These are phyloP conservation scores for Clavispora asparagi DNA, from an alignment of 805 yeast genomes.

Conservation along the genomic window DNA sequence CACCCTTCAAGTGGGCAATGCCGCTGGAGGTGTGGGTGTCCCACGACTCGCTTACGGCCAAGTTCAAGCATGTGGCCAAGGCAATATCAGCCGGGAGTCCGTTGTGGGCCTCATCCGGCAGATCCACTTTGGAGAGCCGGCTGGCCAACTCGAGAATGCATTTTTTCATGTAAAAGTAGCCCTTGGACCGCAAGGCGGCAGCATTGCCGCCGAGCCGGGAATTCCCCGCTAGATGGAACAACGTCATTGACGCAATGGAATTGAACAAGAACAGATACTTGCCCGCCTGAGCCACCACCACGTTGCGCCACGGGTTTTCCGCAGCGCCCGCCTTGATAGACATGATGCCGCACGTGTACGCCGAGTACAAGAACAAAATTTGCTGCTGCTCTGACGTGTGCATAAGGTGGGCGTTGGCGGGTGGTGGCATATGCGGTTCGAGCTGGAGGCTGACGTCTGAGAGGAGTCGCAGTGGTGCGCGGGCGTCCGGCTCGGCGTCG, in stretches of 20 bases:
- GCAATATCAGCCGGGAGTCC: constrained; percentile 59
- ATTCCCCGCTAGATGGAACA: constrained; percentile 47
- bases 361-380: constrained; percentile 28
- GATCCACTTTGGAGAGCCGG: constrained; percentile 37
- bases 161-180: constrained; percentile 53
- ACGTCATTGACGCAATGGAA: constrained; percentile 62
- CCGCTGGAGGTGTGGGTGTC: constrained; percentile 63
- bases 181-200: constrained; percentile 41
- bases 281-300: constrained; percentile 53
- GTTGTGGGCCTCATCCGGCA: constrained; percentile 15
- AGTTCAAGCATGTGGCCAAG: constrained; percentile 55
- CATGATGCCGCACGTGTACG: constrained; percentile 43
- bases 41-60: constrained; percentile 68
- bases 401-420: constrained; percentile 7
- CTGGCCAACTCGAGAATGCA: constrained; percentile 56
- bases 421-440: too few species aligned
- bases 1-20: constrained; percentile 64
- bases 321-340: constrained; percentile 59
- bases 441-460: neutral
- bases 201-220: constrained; percentile 38
- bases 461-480: neutral
- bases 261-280: constrained; percentile 53
- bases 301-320: constrained; percentile 65
- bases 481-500: neutral
- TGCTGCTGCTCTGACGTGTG: constrained; percentile 32